These are phyloP conservation scores for Eimeria sp. DNA, from an alignment of 169 alveolate genomes.

Conservation along the genomic window DNA sequence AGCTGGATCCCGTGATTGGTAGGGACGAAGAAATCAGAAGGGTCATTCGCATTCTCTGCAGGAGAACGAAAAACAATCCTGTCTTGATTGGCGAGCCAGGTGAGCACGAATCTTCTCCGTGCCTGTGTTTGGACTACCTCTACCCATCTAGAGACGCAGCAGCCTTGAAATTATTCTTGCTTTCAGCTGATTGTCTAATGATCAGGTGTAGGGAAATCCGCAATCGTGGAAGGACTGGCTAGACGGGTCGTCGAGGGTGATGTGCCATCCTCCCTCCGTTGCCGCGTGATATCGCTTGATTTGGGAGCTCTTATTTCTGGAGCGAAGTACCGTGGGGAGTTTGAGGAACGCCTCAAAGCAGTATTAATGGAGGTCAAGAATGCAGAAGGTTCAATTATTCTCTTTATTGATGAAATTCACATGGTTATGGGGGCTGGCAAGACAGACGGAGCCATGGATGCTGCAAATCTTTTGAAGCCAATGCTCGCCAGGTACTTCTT, in stretches of 20 bases:
- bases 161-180: background rate
- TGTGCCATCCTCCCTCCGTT: conserved; percentile 92
- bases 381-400: conserved; percentile 93
- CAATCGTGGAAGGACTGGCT: conserved; percentile 96
- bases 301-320: conserved; percentile 92
- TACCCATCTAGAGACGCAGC: background rate
- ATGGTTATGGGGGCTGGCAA: conserved; percentile 96
- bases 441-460: conserved; percentile 93
- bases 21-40: conserved; percentile 93
- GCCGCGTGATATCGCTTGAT: conserved; percentile 92
- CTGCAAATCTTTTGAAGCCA: conserved; percentile 89
- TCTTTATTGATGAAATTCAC: conserved; percentile 95
- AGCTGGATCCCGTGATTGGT: conserved; percentile 94
- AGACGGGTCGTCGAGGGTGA: conserved; percentile 93
- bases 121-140: background rate
- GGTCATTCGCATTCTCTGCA: conserved; percentile 90
- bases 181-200: background rate
- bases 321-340: conserved; percentile 94
- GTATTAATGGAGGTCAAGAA: conserved; percentile 93
- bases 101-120: background rate
- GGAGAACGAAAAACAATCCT: conserved; percentile 94
- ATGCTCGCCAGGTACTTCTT: conserved; percentile 85
- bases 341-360: conserved; percentile 93
- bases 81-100: conserved; percentile 93
- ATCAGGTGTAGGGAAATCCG: conserved; percentile 93